phyloP scores from a whole-genome alignment of 768 basidiomycete species.

The Naganishia kalamii region DNA sequence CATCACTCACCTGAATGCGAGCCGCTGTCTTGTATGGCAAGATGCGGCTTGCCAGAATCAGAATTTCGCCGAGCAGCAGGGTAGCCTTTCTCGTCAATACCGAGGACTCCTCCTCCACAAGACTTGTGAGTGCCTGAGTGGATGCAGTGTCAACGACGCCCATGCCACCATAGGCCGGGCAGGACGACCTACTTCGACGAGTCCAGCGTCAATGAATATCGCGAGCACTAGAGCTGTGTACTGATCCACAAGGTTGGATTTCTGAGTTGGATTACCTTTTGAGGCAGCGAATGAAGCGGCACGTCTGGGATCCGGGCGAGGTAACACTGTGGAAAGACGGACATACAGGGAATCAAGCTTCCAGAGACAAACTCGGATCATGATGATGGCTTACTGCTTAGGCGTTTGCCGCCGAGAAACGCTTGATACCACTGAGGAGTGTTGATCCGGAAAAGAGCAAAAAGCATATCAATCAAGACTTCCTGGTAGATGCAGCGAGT shows the following conservation, averaged over 20 bases:
- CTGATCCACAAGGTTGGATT: slow-evolving; percentile 73
- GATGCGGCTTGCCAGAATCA: slow-evolving; percentile 80
- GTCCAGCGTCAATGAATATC: slow-evolving; percentile 76
- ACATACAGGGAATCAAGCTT: not conserved
- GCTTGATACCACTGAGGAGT: slow-evolving; percentile 87
- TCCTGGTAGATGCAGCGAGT: slow-evolving; percentile 55
- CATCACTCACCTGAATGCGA: slow-evolving; percentile 62
- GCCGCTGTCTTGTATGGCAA: slow-evolving; percentile 76
- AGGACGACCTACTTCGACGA: slow-evolving; percentile 69
- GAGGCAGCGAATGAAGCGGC: not conserved
- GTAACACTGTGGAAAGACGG: not conserved
- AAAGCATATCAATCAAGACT: slow-evolving; percentile 87
- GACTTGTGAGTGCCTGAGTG: slow-evolving; percentile 69
- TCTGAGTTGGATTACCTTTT: not conserved
- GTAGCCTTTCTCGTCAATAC: slow-evolving; percentile 74
- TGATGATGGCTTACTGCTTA: slow-evolving; percentile 51
- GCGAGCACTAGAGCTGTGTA: slow-evolving; percentile 79
- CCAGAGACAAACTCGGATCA: not conserved
- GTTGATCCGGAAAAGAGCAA: slow-evolving; percentile 84
- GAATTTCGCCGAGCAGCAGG: slow-evolving; percentile 78
- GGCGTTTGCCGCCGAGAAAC: slow-evolving; percentile 77
- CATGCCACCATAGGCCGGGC: not conserved
- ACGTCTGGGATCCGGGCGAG: not conserved
- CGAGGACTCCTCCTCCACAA: slow-evolving; percentile 68
- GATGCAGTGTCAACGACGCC: not conserved